These are phyloP conservation scores for Torrubiellomyces zombiae DNA, from an alignment of 2,329 filamentous ascomycete genomes.

Conservation along the genomic window DNA sequence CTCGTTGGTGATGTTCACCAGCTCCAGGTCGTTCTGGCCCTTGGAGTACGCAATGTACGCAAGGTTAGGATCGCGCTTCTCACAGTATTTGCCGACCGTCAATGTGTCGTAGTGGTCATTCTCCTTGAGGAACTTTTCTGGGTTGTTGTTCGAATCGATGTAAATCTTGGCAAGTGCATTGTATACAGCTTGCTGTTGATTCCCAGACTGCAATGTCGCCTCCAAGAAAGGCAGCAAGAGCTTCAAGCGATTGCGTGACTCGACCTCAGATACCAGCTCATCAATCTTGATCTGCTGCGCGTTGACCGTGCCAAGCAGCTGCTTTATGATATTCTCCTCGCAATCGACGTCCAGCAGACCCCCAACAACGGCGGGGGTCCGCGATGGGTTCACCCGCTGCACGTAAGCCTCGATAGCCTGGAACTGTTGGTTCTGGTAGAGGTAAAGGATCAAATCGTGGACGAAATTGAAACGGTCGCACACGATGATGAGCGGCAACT, in stretches of 20 bases:
- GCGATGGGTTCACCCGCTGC: conserved; percentile 81
- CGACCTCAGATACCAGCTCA: conserved; percentile 86
- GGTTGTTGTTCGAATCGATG: conserved; percentile 96
- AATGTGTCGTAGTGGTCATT: conserved; percentile 94
- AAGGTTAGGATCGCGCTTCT: conserved; percentile 93
- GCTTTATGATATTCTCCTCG: conserved; percentile 92
- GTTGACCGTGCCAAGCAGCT: conserved; percentile 69
- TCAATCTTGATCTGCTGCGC: conserved; percentile 80
- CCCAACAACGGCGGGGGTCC: conserved; percentile 84
- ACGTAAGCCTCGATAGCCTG: conserved; percentile 98
- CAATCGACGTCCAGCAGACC: conserved; percentile 93
- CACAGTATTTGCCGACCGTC: conserved; percentile 89
- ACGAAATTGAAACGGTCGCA: conserved; percentile 99
- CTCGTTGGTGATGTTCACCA: conserved; percentile 96
- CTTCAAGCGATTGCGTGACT: conserved; percentile 89
- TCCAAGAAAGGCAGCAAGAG: conserved; percentile 91
- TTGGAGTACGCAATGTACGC: conserved; percentile 92
- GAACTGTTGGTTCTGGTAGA: conserved; percentile 99
- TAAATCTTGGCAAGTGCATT: conserved; percentile 98
- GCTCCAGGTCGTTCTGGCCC: conserved; percentile 90
- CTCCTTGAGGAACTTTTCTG: conserved; percentile 92
- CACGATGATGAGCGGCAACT: conserved; percentile 91
- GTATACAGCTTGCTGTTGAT: conserved; percentile 91
- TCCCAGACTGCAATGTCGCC: conserved; percentile 72
- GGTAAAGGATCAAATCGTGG: conserved; percentile 85